Conservation (phyloP, 2,329 filamentous ascomycete genomes). For the Diatrype stigma region DNA sequence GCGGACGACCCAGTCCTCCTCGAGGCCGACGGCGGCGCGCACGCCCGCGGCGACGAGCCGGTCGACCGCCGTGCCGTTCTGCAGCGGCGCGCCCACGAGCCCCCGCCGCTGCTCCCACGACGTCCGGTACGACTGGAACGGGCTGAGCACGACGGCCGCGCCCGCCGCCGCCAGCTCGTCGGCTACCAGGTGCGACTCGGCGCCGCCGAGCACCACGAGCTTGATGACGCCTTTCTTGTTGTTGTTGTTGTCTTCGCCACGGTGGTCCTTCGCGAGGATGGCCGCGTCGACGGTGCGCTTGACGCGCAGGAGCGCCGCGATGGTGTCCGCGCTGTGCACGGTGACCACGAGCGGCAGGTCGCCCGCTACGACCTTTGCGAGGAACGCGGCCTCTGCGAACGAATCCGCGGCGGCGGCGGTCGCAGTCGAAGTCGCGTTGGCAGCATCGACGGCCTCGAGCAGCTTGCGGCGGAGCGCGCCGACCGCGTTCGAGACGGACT, state of each 20-base stretch:
- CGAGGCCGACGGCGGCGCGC: constrained; percentile 51
- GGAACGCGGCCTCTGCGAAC: constrained; percentile 46
- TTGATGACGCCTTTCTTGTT: constrained; percentile 35
- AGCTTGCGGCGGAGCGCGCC: constrained; percentile 50
- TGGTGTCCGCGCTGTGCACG: constrained; percentile 59
- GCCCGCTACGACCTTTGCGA: constrained; percentile 51
- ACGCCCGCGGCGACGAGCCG: constrained; percentile 56
- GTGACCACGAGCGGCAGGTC: constrained; percentile 52
- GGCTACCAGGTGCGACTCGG: constrained; percentile 59
- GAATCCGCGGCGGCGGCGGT: constrained; percentile 27
- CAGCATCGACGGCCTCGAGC: constrained; percentile 41
- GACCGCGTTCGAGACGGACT: constrained; percentile 51
- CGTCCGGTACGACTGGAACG: constrained; percentile 50
- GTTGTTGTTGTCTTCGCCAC: no score
- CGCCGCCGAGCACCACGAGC: constrained; percentile 58
- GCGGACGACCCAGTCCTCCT: constrained; percentile 59
- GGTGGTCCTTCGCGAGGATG: no score
- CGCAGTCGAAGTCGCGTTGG: constrained; percentile 33
- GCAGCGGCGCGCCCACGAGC: constrained; percentile 60
- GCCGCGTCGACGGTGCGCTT: constrained; percentile 52
- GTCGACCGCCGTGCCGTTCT: constrained; percentile 60
- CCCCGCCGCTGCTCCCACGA: constrained; percentile 60
- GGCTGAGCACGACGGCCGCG: constrained; percentile 57
- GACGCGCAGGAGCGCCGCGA: constrained; percentile 54
- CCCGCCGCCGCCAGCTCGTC: constrained; percentile 50